Conservation (phyloP, 768 basidiomycete genomes). For the Lactifluus subvellereus region DNA sequence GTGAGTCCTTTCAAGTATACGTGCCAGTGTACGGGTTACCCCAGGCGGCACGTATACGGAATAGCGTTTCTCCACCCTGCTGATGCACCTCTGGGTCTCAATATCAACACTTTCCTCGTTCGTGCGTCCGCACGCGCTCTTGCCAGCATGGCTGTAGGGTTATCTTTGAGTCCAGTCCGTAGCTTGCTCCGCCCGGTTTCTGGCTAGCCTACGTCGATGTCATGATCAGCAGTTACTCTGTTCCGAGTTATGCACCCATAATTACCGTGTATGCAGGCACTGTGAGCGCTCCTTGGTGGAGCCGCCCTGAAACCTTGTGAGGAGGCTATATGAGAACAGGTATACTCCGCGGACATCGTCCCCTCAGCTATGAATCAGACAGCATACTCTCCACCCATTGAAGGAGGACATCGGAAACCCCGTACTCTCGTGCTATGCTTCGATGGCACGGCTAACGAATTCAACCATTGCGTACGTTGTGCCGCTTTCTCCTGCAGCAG, state of each 20-base stretch:
- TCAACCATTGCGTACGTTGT: not conserved
- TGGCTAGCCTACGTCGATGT: not conserved
- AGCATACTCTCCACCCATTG: not conserved
- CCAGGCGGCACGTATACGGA: not conserved
- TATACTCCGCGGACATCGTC: not conserved
- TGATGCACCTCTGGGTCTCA: not conserved
- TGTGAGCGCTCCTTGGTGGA: not conserved
- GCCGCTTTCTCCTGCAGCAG: not conserved
- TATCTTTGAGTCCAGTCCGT: not conserved
- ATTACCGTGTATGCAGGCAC: not conserved
- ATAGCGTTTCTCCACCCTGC: not conserved
- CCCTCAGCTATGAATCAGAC: not conserved
- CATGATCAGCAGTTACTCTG: not conserved
- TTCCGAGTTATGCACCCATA: not conserved
- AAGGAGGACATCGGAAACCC: conserved; percentile 19
- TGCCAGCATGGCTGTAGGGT: not conserved
- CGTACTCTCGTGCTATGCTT: conserved; percentile 61
- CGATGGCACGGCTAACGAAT: conserved; percentile 59
- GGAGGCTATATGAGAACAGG: not conserved
- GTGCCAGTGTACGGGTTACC: not conserved
- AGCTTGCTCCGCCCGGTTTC: not conserved
- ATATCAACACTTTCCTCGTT: not conserved
- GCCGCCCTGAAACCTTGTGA: not conserved
- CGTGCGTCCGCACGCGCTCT: not conserved
- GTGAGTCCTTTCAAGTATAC: not conserved